Evolutionary conservation across 2,329 filamentous ascomycete genomes (phyloP).

Genomic region (Talaromyces piceae): DNA sequence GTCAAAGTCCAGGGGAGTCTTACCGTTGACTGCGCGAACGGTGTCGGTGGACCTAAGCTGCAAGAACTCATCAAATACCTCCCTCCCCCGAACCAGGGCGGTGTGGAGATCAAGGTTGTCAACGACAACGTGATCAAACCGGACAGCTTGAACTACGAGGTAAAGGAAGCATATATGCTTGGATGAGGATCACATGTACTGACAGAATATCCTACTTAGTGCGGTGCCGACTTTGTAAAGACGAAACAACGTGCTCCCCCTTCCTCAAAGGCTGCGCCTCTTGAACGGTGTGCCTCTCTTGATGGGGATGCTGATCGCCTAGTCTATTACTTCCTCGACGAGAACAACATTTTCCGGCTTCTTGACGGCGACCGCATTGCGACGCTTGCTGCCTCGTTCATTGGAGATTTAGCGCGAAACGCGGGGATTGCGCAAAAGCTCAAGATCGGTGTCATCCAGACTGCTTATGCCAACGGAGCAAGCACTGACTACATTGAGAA

Average conservation of each 20-base stretch:
- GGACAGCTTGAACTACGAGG: slow-evolving; percentile 80
- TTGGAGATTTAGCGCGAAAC: slow-evolving; percentile 75
- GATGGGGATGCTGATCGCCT: slow-evolving; percentile 94
- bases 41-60: slow-evolving; percentile 88
- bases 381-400: slow-evolving; percentile 86
- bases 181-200: slow-evolving; percentile 4
- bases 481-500: slow-evolving; percentile 88
- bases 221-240: slow-evolving; percentile 95
- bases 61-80: slow-evolving; percentile 78
- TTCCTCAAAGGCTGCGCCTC: slow-evolving; percentile 65
- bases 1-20: slow-evolving; percentile 66
- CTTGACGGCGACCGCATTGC: slow-evolving; percentile 96
- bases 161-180: slow-evolving; percentile 35
- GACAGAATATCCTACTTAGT: slow-evolving; percentile 43
- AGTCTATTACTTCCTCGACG: slow-evolving; percentile 88
- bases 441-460: slow-evolving; percentile 91
- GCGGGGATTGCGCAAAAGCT: slow-evolving; percentile 73
- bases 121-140: slow-evolving; percentile 91
- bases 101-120: slow-evolving; percentile 74
- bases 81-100: slow-evolving; percentile 57
- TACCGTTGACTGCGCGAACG: slow-evolving; percentile 92
- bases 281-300: slow-evolving; percentile 78
- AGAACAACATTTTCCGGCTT: slow-evolving; percentile 76
- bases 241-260: slow-evolving; percentile 88
- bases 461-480: slow-evolving; percentile 93